These are phyloP conservation scores for Tagetes patula DNA, from an alignment of 129 eudicot genomes.

Conservation along the genomic window DNA sequence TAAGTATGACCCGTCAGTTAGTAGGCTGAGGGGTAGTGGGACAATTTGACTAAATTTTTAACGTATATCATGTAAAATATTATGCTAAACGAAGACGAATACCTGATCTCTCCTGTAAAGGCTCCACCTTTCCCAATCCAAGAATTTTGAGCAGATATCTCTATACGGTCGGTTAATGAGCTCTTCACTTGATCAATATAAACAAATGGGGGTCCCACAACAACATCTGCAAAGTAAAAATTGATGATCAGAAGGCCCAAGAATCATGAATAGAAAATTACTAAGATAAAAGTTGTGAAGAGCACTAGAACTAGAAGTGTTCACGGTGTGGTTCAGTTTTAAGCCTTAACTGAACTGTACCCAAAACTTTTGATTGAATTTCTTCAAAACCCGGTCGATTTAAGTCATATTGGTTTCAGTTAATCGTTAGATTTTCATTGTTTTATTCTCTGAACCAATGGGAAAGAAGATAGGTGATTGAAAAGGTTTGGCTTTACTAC, in stretches of 20 bases:
- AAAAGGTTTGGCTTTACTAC: no score
- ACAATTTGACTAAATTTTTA: neutral
- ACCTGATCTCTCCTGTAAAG: conserved; percentile 97
- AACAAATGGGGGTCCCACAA: conserved; percentile 90
- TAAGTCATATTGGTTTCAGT: no score
- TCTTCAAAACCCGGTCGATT: no score
- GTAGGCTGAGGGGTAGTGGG: neutral
- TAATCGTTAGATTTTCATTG: no score
- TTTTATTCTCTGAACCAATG: no score
- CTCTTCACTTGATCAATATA: conserved; percentile 94
- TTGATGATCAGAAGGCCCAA: conserved; percentile 5
- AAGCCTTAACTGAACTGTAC: no score
- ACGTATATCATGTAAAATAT: conserved; percentile 6
- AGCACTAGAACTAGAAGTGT: neutral
- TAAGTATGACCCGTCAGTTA: neutral
- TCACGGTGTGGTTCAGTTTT: no score
- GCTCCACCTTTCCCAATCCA: conserved; percentile 99
- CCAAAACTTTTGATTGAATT: no score
- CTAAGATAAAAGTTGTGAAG: neutral
- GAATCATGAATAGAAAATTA: conserved; percentile 18
- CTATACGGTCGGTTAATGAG: conserved; percentile 73
- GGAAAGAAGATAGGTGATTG: no score
- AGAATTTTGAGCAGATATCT: conserved; percentile 92
- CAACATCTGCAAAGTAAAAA: conserved; percentile 62
- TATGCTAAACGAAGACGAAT: conserved; percentile 12